Evolutionary conservation across 169 alveolate genomes (phyloP).

Genomic region (Cryptosporidium muris): DNA sequence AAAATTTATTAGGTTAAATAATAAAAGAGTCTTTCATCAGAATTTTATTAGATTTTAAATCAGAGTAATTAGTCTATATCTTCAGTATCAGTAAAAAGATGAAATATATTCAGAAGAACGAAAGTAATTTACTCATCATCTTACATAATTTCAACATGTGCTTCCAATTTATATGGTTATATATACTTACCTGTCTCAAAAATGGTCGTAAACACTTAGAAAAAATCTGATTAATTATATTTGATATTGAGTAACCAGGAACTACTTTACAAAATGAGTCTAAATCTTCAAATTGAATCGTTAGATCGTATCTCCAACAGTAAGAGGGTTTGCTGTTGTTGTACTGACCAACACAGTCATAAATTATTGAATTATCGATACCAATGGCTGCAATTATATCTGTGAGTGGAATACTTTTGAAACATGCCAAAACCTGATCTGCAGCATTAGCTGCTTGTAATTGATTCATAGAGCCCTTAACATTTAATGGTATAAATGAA

Average conservation of each 20-base stretch:
- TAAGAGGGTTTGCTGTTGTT: not conserved
- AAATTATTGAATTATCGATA: slow-evolving; percentile 56
- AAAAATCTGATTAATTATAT: slow-evolving; percentile 26
- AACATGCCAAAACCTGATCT: slow-evolving; percentile 46
- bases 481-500: slow-evolving; percentile 33
- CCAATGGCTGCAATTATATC: slow-evolving; percentile 61
- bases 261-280: slow-evolving; percentile 76
- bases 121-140: slow-evolving; percentile 59
- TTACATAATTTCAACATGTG: not conserved
- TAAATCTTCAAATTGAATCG: slow-evolving; percentile 85
- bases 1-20: not conserved
- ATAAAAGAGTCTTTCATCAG: slow-evolving; percentile 3
- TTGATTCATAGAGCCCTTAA: not conserved
- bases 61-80: slow-evolving; percentile 1
- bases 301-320: slow-evolving; percentile 85
- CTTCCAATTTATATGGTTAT: not conserved
- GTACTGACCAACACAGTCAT: slow-evolving; percentile 1
- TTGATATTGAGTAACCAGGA: slow-evolving; percentile 34
- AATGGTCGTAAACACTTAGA: slow-evolving; percentile 64
- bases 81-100: not conserved
- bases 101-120: slow-evolving; percentile 66
- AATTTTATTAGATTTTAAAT: slow-evolving; percentile 7
- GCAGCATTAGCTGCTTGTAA: not conserved
- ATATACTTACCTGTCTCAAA: slow-evolving; percentile 66
- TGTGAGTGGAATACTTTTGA: slow-evolving; percentile 49